Percentiles rank a stretch among this genome's conserved stretches.
Conservation (phyloP, 805 yeast species). For the Myxozyma nipponensis region DNA sequence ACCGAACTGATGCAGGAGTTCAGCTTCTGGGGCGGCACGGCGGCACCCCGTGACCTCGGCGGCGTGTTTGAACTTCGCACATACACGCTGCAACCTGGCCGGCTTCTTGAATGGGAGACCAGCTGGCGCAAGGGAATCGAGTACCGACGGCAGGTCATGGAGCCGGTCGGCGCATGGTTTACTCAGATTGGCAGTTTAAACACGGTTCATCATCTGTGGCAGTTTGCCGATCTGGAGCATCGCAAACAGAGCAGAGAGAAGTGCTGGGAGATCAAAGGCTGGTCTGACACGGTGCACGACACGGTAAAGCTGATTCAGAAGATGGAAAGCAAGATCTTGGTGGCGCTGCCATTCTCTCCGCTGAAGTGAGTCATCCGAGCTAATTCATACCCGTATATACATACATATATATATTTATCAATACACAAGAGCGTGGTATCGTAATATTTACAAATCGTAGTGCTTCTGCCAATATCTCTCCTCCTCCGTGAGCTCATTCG, state of each 20-base stretch:
- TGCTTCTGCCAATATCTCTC: constrained; percentile 12
- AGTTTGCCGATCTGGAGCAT: constrained; percentile 44
- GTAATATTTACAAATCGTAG: constrained; percentile 1
- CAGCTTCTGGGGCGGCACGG: constrained; percentile 46
- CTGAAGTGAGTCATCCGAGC: too few species aligned
- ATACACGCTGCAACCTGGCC: constrained; percentile 41
- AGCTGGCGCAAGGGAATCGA: constrained; percentile 43
- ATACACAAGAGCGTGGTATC: too few species aligned
- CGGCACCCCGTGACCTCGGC: constrained; percentile 41
- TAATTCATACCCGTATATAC: too few species aligned
- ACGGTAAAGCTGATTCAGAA: constrained; percentile 40
- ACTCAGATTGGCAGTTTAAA: constrained; percentile 41
- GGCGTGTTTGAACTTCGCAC: constrained; percentile 43
- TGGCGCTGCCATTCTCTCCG: constrained; percentile 42
- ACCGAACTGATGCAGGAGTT: constrained; percentile 42
- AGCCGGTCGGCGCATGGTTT: constrained; percentile 48
- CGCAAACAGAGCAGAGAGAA: constrained; percentile 41
- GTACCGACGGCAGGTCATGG: constrained; percentile 45
- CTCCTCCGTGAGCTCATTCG: neutral
- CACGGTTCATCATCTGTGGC: constrained; percentile 45
- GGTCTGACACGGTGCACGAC: constrained; percentile 46
- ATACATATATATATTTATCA: neutral
- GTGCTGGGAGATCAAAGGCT: constrained; percentile 45
- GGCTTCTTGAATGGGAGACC: constrained; percentile 44
- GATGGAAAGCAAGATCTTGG: constrained; percentile 41